Percentiles rank a stretch among this genome's conserved stretches.
phyloP scores from a whole-genome alignment of 192 early-diverging fungal species.

The Backusella morwellensis region DNA sequence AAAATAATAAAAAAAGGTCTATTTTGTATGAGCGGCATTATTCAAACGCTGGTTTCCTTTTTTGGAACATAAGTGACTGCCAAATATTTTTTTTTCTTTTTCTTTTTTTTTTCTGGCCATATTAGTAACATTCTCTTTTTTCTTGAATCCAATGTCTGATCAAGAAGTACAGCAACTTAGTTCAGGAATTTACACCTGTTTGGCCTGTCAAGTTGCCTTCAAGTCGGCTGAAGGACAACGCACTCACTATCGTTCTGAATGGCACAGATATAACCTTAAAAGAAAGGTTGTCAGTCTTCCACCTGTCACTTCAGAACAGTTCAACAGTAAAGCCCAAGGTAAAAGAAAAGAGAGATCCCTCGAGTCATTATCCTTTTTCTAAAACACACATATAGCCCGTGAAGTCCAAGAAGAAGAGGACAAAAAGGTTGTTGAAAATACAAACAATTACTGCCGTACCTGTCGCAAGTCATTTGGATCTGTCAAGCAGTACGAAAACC shows the following conservation, averaged over 20 bases:
- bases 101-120: not conserved
- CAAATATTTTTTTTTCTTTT: not conserved
- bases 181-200: constrained; percentile 72
- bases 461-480: constrained; percentile 50
- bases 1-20: not conserved
- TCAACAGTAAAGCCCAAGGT: constrained; percentile 70
- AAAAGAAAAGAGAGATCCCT: constrained; percentile 3
- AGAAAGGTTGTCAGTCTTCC: constrained; percentile 92
- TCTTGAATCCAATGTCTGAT: constrained; percentile 10
- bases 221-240: constrained; percentile 84
- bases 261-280: constrained; percentile 99
- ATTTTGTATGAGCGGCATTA: not conserved
- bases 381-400: constrained; percentile 36
- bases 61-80: not conserved
- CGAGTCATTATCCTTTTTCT: not conserved
- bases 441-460: constrained; percentile 42
- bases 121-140: not conserved
- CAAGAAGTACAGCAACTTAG: constrained; percentile 27
- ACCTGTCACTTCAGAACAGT: constrained; percentile 79
- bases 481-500: constrained; percentile 87
- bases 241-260: constrained; percentile 92
- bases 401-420: constrained; percentile 47
- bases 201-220: constrained; percentile 95
- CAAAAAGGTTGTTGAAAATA: constrained; percentile 27
- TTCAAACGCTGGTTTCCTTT: not conserved